Conservation (phyloP, 164 flowering plant species). For the Vitis cinerea region DNA sequence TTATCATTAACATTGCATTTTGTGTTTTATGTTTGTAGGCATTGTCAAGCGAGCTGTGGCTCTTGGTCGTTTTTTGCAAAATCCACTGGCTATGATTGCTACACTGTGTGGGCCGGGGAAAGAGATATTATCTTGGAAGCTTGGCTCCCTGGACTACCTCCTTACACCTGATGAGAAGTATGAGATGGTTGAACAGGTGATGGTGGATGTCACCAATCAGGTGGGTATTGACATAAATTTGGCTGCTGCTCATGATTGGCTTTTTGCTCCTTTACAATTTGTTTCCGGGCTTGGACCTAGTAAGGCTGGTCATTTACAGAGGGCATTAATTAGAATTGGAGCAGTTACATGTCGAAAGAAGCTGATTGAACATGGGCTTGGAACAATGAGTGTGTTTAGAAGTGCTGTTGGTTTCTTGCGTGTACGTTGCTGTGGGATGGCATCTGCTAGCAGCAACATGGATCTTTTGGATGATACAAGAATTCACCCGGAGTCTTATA, state of each 20-base stretch:
- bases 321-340: conserved; percentile 75
- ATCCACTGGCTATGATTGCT: conserved; percentile 93
- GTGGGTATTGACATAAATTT: conserved; percentile 91
- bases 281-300: conserved; percentile 94
- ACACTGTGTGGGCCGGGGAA: conserved; percentile 89
- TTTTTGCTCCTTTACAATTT: conserved; percentile 88
- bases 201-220: conserved; percentile 95
- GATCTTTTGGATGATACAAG: conserved; percentile 95
- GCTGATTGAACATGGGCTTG: conserved; percentile 64
- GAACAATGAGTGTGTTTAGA: conserved; percentile 68
- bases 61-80: conserved; percentile 92
- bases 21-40: conserved; percentile 33
- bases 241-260: conserved; percentile 93
- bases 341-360: conserved; percentile 68
- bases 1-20: too few relatives aligned
- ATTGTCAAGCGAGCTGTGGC: conserved; percentile 97
- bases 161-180: conserved; percentile 93
- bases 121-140: conserved; percentile 94
- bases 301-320: conserved; percentile 85
- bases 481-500: conserved; percentile 95
- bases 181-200: conserved; percentile 79
- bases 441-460: conserved; percentile 66
- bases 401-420: conserved; percentile 94
- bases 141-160: conserved; percentile 60
- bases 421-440: conserved; percentile 82